phyloP scores from a whole-genome alignment of 768 basidiomycete genomes.

The Trametes villosa region DNA sequence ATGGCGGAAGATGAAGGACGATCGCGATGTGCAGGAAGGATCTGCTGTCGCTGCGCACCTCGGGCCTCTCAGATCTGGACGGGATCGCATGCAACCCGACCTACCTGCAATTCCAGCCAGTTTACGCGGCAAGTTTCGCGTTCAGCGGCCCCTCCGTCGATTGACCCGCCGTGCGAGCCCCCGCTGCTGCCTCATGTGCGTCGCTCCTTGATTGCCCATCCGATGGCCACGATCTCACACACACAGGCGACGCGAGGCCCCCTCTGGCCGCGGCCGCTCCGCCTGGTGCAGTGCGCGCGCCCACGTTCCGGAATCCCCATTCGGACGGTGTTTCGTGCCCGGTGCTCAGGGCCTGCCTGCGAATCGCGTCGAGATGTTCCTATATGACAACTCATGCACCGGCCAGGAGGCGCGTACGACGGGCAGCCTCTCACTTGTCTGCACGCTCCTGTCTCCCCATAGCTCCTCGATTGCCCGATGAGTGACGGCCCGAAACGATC shows the following conservation, averaged over 20 bases:
- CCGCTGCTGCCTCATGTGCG: not conserved
- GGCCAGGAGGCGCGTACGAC: not conserved
- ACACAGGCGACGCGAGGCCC: not conserved
- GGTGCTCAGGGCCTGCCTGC: conserved; percentile 5
- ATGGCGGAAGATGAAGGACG: too few species aligned
- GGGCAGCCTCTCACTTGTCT: not conserved
- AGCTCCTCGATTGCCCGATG: conserved; percentile 4
- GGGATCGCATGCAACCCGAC: too few species aligned
- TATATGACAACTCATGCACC: conserved; percentile 2
- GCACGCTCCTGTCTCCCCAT: conserved; percentile 5
- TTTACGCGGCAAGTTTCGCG: too few species aligned
- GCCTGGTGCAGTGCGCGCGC: too few species aligned
- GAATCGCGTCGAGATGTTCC: conserved; percentile 10
- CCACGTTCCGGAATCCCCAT: too few species aligned
- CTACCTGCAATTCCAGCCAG: too few species aligned
- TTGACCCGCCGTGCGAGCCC: not conserved
- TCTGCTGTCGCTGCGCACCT: too few species aligned
- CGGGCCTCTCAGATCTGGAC: too few species aligned
- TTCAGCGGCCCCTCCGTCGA: too few species aligned
- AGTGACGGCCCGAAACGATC: conserved; percentile 3
- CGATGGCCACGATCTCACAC: not conserved
- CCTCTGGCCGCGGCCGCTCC: not conserved
- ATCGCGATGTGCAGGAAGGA: too few species aligned
- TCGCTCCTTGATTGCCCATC: not conserved
- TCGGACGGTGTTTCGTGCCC: not conserved